phyloP scores from a whole-genome alignment of 768 basidiomycete species.

The Dioszegia crocea region DNA sequence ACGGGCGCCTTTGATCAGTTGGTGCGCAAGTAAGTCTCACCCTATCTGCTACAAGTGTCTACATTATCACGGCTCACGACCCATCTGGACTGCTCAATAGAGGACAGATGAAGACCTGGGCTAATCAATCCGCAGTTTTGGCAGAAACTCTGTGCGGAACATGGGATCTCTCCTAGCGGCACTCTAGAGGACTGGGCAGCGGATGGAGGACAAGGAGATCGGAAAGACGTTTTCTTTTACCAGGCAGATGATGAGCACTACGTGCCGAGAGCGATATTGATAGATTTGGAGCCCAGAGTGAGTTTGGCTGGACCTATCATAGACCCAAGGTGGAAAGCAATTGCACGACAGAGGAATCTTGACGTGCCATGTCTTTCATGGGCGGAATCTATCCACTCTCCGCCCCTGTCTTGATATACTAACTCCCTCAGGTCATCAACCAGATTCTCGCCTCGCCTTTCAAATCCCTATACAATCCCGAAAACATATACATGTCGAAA shows the following conservation, averaged over 20 bases:
- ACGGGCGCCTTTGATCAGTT: constrained; percentile 56
- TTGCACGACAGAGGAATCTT: too few species aligned
- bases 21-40: constrained; percentile 60
- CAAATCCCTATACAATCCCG: constrained; percentile 88
- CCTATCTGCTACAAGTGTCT: too few species aligned
- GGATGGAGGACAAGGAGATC: constrained; percentile 72
- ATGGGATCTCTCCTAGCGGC: constrained; percentile 93
- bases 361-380: too few species aligned
- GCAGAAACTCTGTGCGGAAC: constrained; percentile 96
- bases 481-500: constrained; percentile 92
- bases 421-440: constrained; percentile 74
- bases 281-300: constrained; percentile 90
- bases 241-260: constrained; percentile 99
- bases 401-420: too few species aligned
- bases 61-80: too few species aligned
- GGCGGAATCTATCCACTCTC: too few species aligned
- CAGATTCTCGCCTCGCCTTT: constrained; percentile 84
- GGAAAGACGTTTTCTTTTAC: constrained; percentile 99
- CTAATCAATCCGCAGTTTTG: too few species aligned
- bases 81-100: too few species aligned
- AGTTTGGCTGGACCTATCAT: constrained; percentile 45
- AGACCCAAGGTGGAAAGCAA: too few species aligned
- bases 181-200: constrained; percentile 96
- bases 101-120: too few species aligned
- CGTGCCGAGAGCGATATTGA: constrained; percentile 90